Evolutionary conservation across 1,139 yeast species (phyloP).

Genomic region (Suhomyces panamericanus): DNA sequence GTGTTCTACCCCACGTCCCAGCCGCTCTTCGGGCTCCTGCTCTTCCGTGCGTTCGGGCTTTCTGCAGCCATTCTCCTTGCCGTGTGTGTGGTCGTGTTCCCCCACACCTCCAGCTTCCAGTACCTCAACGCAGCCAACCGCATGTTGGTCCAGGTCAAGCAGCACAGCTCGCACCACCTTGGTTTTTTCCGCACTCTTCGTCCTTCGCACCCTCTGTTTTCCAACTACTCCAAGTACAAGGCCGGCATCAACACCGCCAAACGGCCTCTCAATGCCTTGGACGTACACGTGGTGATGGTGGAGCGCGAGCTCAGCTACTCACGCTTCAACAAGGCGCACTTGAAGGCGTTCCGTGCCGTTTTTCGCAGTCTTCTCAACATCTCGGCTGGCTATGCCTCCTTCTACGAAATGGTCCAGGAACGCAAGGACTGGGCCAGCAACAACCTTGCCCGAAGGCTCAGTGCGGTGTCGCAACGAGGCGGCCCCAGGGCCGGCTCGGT

Average conservation of each 20-base stretch:
- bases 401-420: constrained; percentile 33
- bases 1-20: constrained; percentile 30
- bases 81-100: constrained; percentile 27
- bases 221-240: constrained; percentile 24
- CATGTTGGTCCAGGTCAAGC: constrained; percentile 19
- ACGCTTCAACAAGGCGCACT: constrained; percentile 32
- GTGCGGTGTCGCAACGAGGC: constrained; percentile 15
- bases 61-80: constrained; percentile 24
- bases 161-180: constrained; percentile 23
- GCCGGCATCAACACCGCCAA: constrained; percentile 24
- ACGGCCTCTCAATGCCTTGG: constrained; percentile 23
- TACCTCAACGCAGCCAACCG: constrained; percentile 23
- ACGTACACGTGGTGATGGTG: constrained; percentile 23
- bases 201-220: constrained; percentile 31
- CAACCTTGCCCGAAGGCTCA: constrained; percentile 17
- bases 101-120: constrained; percentile 30
- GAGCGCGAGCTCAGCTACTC: constrained; percentile 31
- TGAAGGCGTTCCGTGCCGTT: constrained; percentile 28
- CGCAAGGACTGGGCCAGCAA: constrained; percentile 23
- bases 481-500: constrained; percentile 12
- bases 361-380: constrained; percentile 27
- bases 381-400: constrained; percentile 31
- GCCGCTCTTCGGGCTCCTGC: constrained; percentile 24
- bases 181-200: constrained; percentile 28
- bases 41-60: constrained; percentile 30